Conservation (phyloP, 306 rosid species). For the Neltuma alba region DNA sequence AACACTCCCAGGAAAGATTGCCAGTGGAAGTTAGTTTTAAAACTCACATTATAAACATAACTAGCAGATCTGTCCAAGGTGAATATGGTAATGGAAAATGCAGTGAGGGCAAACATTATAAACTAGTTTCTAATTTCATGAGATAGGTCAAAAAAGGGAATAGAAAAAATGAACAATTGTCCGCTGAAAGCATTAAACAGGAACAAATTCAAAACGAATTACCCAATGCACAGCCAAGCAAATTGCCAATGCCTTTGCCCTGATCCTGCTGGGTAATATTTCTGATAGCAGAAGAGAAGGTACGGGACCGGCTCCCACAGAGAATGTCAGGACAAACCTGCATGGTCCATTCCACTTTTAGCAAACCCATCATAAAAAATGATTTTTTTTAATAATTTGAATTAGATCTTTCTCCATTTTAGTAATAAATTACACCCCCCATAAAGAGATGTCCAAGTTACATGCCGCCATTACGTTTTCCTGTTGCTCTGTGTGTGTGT, state of each 20-base stretch:
- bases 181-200: background rate
- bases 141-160: background rate
- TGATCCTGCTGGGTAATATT: conserved; percentile 54
- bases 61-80: background rate
- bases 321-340: conserved; percentile 54
- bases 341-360: conserved; percentile 31
- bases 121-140: conserved; percentile 7
- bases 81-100: background rate
- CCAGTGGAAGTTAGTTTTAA: background rate
- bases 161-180: background rate
- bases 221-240: conserved; percentile 70
- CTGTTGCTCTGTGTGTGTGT: background rate
- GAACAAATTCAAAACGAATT: conserved; percentile 28
- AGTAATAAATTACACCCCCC: background rate
- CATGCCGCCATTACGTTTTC: background rate
- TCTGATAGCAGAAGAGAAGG: conserved; percentile 67
- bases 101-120: conserved; percentile 13
- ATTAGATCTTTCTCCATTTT: background rate
- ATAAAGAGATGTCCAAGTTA: background rate
- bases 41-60: background rate
- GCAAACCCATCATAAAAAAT: conserved; percentile 6
- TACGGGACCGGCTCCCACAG: conserved; percentile 68
- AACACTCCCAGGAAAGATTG: conserved; percentile 8
- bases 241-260: conserved; percentile 64
- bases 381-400: conserved; percentile 17